Base-by-base conservation (phyloP, 371 early-diverging fungal species). In the Rhizopus arrhizus region DNA sequence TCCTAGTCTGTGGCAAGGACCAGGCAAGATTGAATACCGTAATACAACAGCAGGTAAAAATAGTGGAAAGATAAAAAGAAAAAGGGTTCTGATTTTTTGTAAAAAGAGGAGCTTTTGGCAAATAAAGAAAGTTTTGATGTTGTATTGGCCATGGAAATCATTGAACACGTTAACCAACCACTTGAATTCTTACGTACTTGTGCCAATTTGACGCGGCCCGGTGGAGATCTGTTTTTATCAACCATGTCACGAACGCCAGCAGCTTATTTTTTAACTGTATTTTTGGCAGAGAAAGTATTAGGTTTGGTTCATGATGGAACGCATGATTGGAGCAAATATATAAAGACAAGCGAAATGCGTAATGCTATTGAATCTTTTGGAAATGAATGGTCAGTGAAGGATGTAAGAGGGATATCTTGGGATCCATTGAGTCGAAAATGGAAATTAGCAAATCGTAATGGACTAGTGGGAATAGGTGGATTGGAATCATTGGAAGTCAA, bases 161-260 rank as follows among this genome's bases (percentile, higher is more conserved):
- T 97, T 57, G 98, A 97, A 76, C 97, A 97, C 62, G 97, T 97
- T 13, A 78, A 78, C 10, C 83, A 93, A 53, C 91, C 93, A 0
- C 61, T 72, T 4, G 72, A 70, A 10, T 96, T 97, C 68, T 73
- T 95, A 12, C 64, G 73, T 32, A 81, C 87, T 0, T 86, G 92
- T 46, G 73, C 82, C 15, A 62, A 81, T 9, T 74, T 96, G 34
- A 66, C 66, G 13, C 73, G 87, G 66, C 90, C 94, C 3, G 83
- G 82, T 3, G 96, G 92, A 0, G 64, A 85, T 22, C 34, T 96
- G 29, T 85, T 97, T 40, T 55, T 95, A 34, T 96, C 96, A 0
- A 97, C 97, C 47, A 96, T 97, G 72, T 92, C 91, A 59, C 89
- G 95, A 3, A 95, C 96, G 2, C 82, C 86, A 0, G 49, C 84